Conservation (phyloP, 106 monocot species). For the Allium cepa region DNA sequence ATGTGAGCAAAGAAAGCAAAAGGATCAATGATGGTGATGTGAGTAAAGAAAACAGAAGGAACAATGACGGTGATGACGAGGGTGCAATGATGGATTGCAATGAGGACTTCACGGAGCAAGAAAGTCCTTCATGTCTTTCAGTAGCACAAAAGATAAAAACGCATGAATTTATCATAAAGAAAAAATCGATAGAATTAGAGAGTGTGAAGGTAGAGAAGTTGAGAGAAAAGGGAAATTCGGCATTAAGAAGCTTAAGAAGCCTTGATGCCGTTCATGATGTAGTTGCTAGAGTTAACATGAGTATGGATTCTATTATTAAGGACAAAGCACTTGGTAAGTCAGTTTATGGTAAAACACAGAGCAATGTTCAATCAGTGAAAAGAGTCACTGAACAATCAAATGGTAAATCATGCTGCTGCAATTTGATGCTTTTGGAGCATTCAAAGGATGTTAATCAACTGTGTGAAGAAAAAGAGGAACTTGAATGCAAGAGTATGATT, state of each 20-base stretch:
- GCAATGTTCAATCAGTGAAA: not conserved
- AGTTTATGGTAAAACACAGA: slow-evolving; percentile 2
- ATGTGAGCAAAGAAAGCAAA: not conserved
- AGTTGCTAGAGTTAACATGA: slow-evolving; percentile 13
- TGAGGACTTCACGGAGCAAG: not conserved
- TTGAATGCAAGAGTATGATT: slow-evolving; percentile 9
- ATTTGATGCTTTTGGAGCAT: not conserved
- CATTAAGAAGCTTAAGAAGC: slow-evolving; percentile 4
- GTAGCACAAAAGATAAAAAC: slow-evolving; percentile 23
- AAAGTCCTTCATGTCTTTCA: slow-evolving; percentile 12
- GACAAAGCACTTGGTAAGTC: not conserved
- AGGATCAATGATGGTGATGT: not conserved
- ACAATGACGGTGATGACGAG: not conserved
- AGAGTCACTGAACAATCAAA: not conserved
- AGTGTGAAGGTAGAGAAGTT: slow-evolving; percentile 9
- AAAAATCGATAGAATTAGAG: slow-evolving; percentile 18
- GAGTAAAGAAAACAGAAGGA: not conserved
- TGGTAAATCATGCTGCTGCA: slow-evolving; percentile 2
- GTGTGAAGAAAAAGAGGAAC: slow-evolving; percentile 17
- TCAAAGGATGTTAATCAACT: slow-evolving; percentile 14
- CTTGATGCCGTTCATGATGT: slow-evolving; percentile 12
- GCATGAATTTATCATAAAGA: slow-evolving; percentile 18
- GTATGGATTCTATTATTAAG: slow-evolving; percentile 21
- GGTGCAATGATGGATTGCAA: not conserved
- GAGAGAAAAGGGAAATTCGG: slow-evolving; percentile 4